Percentiles rank a stretch among this genome's conserved stretches.
Conservation (phyloP, 176 grass and related monocot genomes). For the Aegilops sharonensis region DNA sequence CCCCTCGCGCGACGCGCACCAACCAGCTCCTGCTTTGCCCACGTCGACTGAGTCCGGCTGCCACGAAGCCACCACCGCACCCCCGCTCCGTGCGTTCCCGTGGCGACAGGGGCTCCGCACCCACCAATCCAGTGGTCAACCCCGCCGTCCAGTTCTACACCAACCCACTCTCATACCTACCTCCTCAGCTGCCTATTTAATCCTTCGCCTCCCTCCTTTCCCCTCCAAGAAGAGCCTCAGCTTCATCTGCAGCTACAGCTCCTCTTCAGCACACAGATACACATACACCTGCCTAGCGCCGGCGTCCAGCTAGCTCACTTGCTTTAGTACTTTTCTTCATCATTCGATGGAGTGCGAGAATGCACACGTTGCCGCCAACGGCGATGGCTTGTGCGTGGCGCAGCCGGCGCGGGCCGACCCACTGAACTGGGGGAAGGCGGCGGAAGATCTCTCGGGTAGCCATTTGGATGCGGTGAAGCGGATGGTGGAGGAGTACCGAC, state of each 20-base stretch:
- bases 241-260: background rate
- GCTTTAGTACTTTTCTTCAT: background rate
- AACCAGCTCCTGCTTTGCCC: background rate
- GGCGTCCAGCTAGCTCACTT: background rate
- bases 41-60: background rate
- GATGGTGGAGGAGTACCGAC: slow-evolving; percentile 68
- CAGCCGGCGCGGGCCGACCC: slow-evolving; percentile 39
- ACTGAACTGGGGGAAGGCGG: slow-evolving; percentile 61
- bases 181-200: slow-evolving; percentile 54
- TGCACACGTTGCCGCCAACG: slow-evolving; percentile 12
- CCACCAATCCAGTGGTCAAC: background rate
- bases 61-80: background rate
- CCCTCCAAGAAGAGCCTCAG: slow-evolving; percentile 39
- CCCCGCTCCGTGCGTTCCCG: background rate
- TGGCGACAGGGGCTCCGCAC: no score
- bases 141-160: background rate
- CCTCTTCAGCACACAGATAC: slow-evolving; percentile 11
- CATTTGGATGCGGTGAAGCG: slow-evolving; percentile 71
- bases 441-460: slow-evolving; percentile 44
- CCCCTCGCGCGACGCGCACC: background rate
- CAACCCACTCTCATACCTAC: slow-evolving; percentile 10
- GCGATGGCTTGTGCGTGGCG: slow-evolving; percentile 33
- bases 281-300: no score
- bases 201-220: background rate
- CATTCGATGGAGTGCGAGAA: slow-evolving; percentile 24